Conservation (phyloP, 352 stramenopile genomes). For the Heterotrichella gracilis region DNA sequence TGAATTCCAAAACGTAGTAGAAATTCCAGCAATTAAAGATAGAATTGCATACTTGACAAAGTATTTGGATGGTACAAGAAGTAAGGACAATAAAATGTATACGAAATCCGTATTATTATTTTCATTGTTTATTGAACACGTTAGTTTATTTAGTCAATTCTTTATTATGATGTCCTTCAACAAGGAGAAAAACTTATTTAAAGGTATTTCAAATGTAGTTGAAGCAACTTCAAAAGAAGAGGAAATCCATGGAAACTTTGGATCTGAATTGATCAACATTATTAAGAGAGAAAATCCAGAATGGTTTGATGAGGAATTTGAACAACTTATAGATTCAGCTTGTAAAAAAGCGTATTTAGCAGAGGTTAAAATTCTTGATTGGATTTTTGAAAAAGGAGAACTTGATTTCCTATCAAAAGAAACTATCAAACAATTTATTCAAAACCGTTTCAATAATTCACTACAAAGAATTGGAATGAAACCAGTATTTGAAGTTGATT, state of each 20-base stretch:
- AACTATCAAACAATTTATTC: conserved; percentile 11
- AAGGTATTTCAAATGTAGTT: conserved; percentile 11
- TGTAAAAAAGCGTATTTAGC: neutral
- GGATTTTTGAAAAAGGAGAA: neutral
- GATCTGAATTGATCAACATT: neutral
- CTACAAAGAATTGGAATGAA: conserved; percentile 1
- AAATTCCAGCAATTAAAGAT: conserved; percentile 7
- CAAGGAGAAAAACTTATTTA: conserved; percentile 4
- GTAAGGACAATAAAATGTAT: neutral
- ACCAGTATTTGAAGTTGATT: neutral
- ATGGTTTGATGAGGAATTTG: conserved; percentile 7
- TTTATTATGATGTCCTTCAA: conserved; percentile 12
- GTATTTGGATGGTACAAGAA: neutral
- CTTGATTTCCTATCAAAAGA: neutral
- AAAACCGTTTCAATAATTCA: neutral
- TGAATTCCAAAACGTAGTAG: neutral
- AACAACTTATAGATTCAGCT: neutral
- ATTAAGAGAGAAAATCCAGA: conserved; percentile 5
- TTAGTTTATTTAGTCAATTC: conserved; percentile 11
- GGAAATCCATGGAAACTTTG: neutral
- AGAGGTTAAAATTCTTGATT: conserved; percentile 10
- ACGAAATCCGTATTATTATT: neutral
- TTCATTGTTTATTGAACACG: neutral
- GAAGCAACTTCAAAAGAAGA: neutral
- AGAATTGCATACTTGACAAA: conserved; percentile 5